phyloP scores from a whole-genome alignment of 2,329 filamentous ascomycete species.

The Alternaria solani region DNA sequence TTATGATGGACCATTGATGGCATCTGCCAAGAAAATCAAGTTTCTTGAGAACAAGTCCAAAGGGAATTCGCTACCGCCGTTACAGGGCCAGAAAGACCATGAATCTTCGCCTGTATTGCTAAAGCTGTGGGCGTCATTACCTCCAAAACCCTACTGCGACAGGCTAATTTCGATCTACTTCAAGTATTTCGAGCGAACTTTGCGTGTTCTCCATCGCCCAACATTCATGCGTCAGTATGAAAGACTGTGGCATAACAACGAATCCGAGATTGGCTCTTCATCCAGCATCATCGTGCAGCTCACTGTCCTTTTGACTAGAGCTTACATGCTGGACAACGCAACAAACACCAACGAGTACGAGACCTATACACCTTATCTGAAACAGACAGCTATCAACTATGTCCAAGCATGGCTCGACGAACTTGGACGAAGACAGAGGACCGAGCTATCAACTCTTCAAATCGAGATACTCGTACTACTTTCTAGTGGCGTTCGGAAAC shows the following conservation, averaged over 20 bases:
- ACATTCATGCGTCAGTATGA: conserved; percentile 37
- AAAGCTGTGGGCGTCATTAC: conserved; percentile 30
- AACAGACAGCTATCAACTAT: conserved; percentile 22
- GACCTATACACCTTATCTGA: conserved; percentile 22
- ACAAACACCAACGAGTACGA: conserved; percentile 13
- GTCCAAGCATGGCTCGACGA: conserved; percentile 34
- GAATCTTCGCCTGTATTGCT: conserved; percentile 27
- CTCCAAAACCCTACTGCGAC: conserved; percentile 32
- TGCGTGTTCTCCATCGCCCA: conserved; percentile 34
- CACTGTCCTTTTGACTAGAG: conserved; percentile 32
- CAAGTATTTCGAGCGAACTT: conserved; percentile 34
- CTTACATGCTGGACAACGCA: conserved; percentile 28
- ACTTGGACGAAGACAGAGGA: conserved; percentile 30
- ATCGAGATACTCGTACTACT: conserved; percentile 28
- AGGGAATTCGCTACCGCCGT: conserved; percentile 17
- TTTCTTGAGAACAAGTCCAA: conserved; percentile 25
- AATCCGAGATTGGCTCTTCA: conserved; percentile 18
- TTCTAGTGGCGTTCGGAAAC: conserved; percentile 19
- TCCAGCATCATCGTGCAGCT: conserved; percentile 36
- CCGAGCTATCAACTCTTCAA: conserved; percentile 32
- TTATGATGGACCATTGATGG: conserved; percentile 23
- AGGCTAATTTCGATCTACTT: conserved; percentile 30
- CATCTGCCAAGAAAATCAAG: conserved; percentile 27
- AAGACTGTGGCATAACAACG: conserved; percentile 26
- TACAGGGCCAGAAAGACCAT: conserved; percentile 7